These are phyloP conservation scores for Citrus trifoliata DNA, from an alignment of 345 rosid species.

Conservation along the genomic window DNA sequence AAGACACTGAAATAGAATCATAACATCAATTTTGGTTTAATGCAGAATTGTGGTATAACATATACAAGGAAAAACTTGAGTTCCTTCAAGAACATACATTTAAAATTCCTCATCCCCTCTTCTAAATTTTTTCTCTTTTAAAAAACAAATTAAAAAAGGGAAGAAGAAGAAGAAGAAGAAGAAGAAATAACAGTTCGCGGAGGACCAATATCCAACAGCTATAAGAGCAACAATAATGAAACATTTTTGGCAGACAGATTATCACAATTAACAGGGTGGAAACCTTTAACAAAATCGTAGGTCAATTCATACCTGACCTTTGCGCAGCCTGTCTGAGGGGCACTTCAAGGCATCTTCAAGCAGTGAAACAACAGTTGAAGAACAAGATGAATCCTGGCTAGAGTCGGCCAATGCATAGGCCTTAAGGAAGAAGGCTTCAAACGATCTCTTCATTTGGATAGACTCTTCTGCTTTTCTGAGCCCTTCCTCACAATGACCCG, in stretches of 20 bases:
- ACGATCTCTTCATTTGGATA: slow-evolving; percentile 73
- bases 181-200: background rate
- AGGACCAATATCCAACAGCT: background rate
- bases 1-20: background rate
- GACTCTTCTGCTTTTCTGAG: slow-evolving; percentile 89
- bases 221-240: background rate
- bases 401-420: slow-evolving; percentile 99
- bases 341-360: slow-evolving; percentile 93
- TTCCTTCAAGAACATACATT: background rate
- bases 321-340: slow-evolving; percentile 95
- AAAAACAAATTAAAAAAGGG: too few species aligned
- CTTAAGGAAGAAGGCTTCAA: slow-evolving; percentile 98
- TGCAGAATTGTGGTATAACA: background rate
- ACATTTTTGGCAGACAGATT: background rate
- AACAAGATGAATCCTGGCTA: slow-evolving; percentile 74
- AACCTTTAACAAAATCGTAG: background rate
- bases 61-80: background rate
- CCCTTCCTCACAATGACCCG: slow-evolving; percentile 95
- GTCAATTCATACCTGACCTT: slow-evolving; percentile 78
- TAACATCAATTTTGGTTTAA: background rate
- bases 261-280: background rate
- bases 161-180: too few species aligned
- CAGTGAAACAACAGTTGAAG: slow-evolving; percentile 80
- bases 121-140: background rate
- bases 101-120: background rate